phyloP scores from a whole-genome alignment of 2,329 filamentous ascomycete species.

The Chrysosporium queenslandicum region DNA sequence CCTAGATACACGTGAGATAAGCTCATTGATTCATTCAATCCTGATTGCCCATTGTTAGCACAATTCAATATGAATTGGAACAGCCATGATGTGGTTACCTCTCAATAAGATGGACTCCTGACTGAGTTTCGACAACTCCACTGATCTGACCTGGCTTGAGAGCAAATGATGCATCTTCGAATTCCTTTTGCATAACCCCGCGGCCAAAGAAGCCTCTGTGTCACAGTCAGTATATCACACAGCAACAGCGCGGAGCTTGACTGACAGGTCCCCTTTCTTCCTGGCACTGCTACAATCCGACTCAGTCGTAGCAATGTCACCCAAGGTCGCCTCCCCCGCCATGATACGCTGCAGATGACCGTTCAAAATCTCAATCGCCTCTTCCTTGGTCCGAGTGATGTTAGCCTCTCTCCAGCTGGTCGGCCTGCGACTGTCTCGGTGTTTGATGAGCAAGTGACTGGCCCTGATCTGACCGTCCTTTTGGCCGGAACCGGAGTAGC shows the following conservation, averaged over 20 bases:
- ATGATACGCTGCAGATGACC: constrained; percentile 67
- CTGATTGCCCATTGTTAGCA: no score
- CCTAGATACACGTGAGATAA: constrained; percentile 2
- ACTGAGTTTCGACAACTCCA: constrained; percentile 79
- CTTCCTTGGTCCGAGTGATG: constrained; percentile 80
- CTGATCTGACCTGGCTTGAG: constrained; percentile 80
- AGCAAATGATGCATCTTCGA: constrained; percentile 91
- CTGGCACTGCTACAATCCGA: constrained; percentile 92
- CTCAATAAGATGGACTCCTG: constrained; percentile 90
- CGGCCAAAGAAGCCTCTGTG: constrained; percentile 75
- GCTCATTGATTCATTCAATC: constrained; percentile 10
- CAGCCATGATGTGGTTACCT: constrained; percentile 47
- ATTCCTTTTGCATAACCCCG: constrained; percentile 97
- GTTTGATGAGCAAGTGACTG: constrained; percentile 89
- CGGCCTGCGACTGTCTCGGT: constrained; percentile 74
- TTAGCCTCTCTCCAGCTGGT: constrained; percentile 87
- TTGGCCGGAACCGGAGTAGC: constrained; percentile 27
- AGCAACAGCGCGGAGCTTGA: constrained; percentile 18
- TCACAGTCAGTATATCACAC: constrained; percentile 1
- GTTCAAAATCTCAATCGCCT: constrained; percentile 68
- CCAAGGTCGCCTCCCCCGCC: constrained; percentile 57
- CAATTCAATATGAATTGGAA: no score
- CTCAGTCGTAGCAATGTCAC: constrained; percentile 76
- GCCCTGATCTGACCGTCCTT: constrained; percentile 79
- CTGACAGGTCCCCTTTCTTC: constrained; percentile 79